Base-by-base conservation (phyloP, 202 grass and related monocot species). In the Dendrocalamus latiflorus region DNA sequence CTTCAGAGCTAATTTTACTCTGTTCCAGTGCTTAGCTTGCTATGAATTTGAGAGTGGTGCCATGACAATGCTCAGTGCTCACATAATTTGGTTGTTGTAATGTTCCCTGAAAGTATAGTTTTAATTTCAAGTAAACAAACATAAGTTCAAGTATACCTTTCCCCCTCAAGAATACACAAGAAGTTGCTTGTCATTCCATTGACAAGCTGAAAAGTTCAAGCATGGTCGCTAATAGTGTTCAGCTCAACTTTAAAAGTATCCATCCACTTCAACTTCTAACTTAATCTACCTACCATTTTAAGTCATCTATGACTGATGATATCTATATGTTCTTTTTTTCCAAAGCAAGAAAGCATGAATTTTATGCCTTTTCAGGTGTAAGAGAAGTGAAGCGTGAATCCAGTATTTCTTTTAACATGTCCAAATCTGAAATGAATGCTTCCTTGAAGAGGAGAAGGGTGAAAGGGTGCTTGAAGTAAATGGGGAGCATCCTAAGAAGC, bases 361-460 rank as follows among this genome's bases (percentile, higher is more conserved):
- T 36, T 37, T 37, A 73, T 82, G 48, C 50, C 51, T 54, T 77
- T 74, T 78, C 82, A 88, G 85, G 37, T 75, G 74, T 45, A 39
- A 67, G 44, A 54, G 54, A 75, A 56, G 61, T 83, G 68, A 86
- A 90, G 49, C 8, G 8, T 24, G 68, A 83, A 75, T 55, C 74
- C 36, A 63, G 53, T 73, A 25, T 79, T 54, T 79, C 50, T 63
- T 79, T 62, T 79, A 60, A 74, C 22, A 26, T 45, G 21, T 28
- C 68, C 25, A 79, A 63, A 8, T n/a, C 33, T 21, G 61, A 79
- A 68, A 28, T 26, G 13, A 26, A 77, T 68, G 57, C 57, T 60
- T 62, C 60, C 8, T 10, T 70, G 55, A 79, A 83, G 69, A 86
- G 74, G 58, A 90, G 75, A 83, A 75, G 68, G 54, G 43, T 79